Evolutionary conservation across 495 filamentous ascomycete species (phyloP).

Genomic region (Penicillium coprophilum): DNA sequence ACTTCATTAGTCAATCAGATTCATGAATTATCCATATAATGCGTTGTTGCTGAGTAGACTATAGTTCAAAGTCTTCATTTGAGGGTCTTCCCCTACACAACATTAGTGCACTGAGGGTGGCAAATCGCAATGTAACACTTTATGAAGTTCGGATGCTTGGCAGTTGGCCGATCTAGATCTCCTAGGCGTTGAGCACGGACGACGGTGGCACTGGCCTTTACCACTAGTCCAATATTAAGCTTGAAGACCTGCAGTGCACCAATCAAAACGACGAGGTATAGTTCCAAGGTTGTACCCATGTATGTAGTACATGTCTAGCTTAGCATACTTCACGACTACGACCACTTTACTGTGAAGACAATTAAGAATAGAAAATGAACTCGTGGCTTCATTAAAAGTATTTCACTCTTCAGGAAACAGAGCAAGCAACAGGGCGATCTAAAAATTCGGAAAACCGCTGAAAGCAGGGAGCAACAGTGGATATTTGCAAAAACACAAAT

Average conservation of each 20-base stretch:
- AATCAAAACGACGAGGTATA: conserved; percentile 9
- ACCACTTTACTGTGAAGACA: not conserved
- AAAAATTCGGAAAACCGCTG: conserved; percentile 7
- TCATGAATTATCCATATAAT: not conserved
- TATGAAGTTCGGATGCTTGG: not conserved
- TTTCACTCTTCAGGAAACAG: conserved; percentile 21
- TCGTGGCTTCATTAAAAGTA: conserved; percentile 35
- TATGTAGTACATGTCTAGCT: not conserved
- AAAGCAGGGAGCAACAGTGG: not conserved
- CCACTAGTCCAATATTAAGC: not conserved
- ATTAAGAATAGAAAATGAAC: conserved; percentile 4
- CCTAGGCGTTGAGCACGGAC: conserved; percentile 4
- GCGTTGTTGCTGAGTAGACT: too few relatives aligned
- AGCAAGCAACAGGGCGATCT: conserved; percentile 20
- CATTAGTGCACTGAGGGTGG: too few relatives aligned
- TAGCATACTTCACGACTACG: not conserved
- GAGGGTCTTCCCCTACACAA: too few relatives aligned
- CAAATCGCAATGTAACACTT: too few relatives aligned
- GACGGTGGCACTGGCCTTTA: not conserved
- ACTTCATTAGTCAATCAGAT: not conserved
- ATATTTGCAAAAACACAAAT: not conserved
- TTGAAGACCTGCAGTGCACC: not conserved
- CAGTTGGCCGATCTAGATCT: not conserved
- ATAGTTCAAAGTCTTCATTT: too few relatives aligned
- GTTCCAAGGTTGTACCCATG: not conserved